A percentile compares a stretch with the other conserved stretches of the same genome.
These are phyloP conservation scores for Ziziphus jujuba DNA, from an alignment of 306 rosid genomes.

Conservation along the genomic window DNA sequence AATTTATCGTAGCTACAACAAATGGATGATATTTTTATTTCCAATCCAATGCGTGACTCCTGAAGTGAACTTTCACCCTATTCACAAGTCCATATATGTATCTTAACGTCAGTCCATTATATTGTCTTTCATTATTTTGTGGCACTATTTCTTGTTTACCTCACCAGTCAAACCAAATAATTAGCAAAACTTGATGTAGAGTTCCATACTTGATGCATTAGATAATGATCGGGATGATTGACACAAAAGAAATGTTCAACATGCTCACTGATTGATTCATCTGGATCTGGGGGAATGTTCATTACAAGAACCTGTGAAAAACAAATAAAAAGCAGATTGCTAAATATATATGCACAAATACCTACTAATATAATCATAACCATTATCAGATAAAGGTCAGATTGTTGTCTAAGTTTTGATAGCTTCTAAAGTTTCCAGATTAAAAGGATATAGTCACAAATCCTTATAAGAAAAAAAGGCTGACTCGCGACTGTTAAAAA, in stretches of 20 bases:
- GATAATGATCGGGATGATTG: slow-evolving; percentile 87
- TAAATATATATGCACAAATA: no score
- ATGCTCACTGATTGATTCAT: slow-evolving; percentile 86
- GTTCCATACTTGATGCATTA: slow-evolving; percentile 70
- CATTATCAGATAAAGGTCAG: no score
- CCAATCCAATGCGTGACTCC: background rate
- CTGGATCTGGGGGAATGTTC: slow-evolving; percentile 86
- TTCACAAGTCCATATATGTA: background rate
- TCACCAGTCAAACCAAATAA: background rate
- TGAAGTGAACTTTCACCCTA: background rate
- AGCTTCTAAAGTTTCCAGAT: no score
- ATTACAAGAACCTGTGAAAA: slow-evolving; percentile 72
- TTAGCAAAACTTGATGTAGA: background rate
- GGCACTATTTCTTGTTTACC: slow-evolving; percentile 6
- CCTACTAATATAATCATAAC: no score
- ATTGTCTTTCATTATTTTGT: background rate
- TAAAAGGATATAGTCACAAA: no score
- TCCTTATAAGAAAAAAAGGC: no score
- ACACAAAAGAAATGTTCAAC: slow-evolving; percentile 91
- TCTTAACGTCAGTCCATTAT: background rate
- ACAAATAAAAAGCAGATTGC: slow-evolving; percentile 11
- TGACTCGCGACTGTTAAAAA: no score
- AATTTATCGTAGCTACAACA: background rate
- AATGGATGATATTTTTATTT: background rate
- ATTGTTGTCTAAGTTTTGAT: no score